Evolutionary conservation across 331 rosid genomes (phyloP).

Genomic region (Malus hybrid): DNA sequence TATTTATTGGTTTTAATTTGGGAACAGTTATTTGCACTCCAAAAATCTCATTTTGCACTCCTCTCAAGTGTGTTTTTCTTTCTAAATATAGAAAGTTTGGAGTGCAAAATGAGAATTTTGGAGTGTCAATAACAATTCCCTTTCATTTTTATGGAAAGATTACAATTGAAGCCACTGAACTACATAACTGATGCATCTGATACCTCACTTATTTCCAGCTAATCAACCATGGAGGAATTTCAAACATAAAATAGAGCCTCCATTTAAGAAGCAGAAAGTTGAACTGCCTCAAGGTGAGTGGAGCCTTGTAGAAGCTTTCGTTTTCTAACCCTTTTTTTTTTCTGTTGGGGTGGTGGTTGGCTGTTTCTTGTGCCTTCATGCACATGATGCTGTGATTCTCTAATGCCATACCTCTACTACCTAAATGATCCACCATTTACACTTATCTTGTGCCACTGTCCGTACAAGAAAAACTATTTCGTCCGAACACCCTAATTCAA

Average conservation of each 20-base stretch:
- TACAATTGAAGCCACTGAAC: not conserved
- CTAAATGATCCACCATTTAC: not conserved
- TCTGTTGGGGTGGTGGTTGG: not conserved
- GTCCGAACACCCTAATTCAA: not conserved
- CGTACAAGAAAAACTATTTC: not conserved
- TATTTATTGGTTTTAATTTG: not conserved
- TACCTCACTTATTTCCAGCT: slow-evolving; percentile 45
- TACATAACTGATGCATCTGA: slow-evolving; percentile 13
- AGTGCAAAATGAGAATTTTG: too few species aligned
- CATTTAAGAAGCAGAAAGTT: slow-evolving; percentile 64
- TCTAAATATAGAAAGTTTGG: too few species aligned
- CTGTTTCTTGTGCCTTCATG: not conserved
- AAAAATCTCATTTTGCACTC: too few species aligned
- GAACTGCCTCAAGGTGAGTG: slow-evolving; percentile 72
- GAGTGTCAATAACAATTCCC: too few species aligned
- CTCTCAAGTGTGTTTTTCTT: too few species aligned
- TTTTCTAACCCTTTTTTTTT: not conserved
- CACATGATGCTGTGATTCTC: not conserved
- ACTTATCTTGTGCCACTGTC: not conserved
- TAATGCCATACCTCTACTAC: not conserved
- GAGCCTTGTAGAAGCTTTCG: slow-evolving; percentile 7
- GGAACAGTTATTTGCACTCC: too few species aligned
- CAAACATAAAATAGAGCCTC: slow-evolving; percentile 72
- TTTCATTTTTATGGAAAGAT: not conserved
- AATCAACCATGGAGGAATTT: slow-evolving; percentile 56